A percentile compares a stretch with the other conserved stretches of the same genome.
phyloP scores from a whole-genome alignment of 164 flowering plant genomes.

The Paratinospora sagittata region DNA sequence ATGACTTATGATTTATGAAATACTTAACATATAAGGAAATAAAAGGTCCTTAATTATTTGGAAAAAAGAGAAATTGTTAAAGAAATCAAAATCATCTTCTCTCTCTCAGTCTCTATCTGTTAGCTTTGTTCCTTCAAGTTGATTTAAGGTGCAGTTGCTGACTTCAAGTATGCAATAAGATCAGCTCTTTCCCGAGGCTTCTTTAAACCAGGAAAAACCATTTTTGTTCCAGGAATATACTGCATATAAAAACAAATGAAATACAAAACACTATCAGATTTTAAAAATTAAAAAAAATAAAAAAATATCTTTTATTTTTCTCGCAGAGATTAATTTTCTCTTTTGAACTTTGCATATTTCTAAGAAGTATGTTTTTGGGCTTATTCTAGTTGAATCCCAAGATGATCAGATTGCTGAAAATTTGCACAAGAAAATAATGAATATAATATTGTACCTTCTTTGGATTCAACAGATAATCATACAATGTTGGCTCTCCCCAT shows the following conservation, averaged over 20 bases:
- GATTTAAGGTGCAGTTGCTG: background rate
- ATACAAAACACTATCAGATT: background rate
- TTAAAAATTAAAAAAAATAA: too few relatives aligned
- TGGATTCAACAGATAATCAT: conserved; percentile 56
- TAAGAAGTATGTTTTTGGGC: too few relatives aligned
- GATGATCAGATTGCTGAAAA: too few relatives aligned
- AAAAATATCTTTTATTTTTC: too few relatives aligned
- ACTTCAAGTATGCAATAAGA: conserved; percentile 45
- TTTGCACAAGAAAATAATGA: background rate
- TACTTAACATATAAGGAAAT: background rate
- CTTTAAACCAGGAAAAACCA: conserved; percentile 60
- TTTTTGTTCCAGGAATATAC: conserved; percentile 56
- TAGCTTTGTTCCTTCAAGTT: background rate
- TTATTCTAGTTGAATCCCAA: too few relatives aligned
- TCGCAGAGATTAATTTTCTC: background rate
- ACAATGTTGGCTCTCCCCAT: conserved; percentile 50
- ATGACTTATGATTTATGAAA: too few relatives aligned
- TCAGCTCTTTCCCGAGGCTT: conserved; percentile 54
- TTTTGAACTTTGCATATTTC: too few relatives aligned
- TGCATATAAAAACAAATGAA: conserved; percentile 18
- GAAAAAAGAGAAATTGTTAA: background rate
- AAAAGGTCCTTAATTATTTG: background rate
- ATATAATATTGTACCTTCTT: too few relatives aligned
- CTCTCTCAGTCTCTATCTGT: too few relatives aligned
- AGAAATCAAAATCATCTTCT: background rate